Evolutionary conservation across 768 basidiomycete species (phyloP), one percentile per base, ranked within the genome.

Genomic region (Aureoboletus auriporus): DNA sequence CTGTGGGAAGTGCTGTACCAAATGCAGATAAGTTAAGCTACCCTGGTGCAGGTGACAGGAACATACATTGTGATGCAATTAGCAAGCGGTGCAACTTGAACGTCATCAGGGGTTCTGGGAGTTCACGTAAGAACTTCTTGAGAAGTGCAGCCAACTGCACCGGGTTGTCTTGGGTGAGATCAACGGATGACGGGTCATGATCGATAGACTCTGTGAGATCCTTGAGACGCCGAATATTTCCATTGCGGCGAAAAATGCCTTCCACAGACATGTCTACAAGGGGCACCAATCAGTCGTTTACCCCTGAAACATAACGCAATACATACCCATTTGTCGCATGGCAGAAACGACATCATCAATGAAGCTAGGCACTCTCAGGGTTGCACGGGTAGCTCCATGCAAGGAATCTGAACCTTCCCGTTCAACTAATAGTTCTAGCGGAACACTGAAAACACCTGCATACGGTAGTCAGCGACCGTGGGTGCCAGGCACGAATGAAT

Each of bases 291-390:
- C 23, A 47, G 34, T 14, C 14, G 38, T 23, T 30, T 33, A 27
- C 8, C 41, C 38, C 27, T 43, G 27, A 45, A 30, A 31, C 40
- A 37, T 23, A 52, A 17, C 50, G 45, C 27, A 16, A 33, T 31
- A 46, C 86, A 54, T 48, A 96, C 95, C 95, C 96, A 98, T 98
- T 67, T 97, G 94, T 63, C 89, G 79, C 96, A 99, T 98, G 10
- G 96, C 93, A 43, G 93, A 95, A 39, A 99, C 83, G 50, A 96
- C 91, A 62, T 99, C 96, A 65, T 99, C 96, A 49, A 99, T 90
- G 65, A 99, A 97, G 67, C 92, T 97, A 12, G 96, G 96, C 17
- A 99, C 86, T 56, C 91, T 77, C 54, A 99, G 62, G 7, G 91
- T 81, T 31, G 80, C 83, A 31, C 89, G 80, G 6, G 93, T 90